phyloP scores from a whole-genome alignment of 352 stramenopile genomes.

The Globisporangium canariense region DNA sequence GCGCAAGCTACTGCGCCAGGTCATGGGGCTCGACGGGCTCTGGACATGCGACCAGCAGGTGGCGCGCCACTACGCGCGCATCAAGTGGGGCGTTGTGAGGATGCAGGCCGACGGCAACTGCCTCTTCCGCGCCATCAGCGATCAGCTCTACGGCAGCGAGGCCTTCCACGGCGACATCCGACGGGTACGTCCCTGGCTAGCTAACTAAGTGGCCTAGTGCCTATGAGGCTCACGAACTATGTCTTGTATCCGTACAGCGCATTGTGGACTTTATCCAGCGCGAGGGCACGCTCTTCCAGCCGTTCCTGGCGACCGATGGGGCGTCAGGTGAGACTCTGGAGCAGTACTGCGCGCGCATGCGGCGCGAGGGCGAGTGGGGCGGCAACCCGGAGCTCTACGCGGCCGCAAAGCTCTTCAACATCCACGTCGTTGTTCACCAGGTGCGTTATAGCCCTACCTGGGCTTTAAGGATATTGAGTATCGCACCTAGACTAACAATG shows the following conservation, averaged over 20 bases:
- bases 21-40: constrained; percentile 18
- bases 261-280: constrained; percentile 43
- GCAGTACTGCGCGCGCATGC: constrained; percentile 51
- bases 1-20: constrained; percentile 18
- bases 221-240: neutral
- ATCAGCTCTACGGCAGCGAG: constrained; percentile 53
- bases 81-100: constrained; percentile 27
- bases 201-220: neutral
- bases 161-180: constrained; percentile 41
- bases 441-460: neutral
- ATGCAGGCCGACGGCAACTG: constrained; percentile 48
- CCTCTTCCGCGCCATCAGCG: constrained; percentile 54
- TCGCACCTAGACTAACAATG: too few species aligned
- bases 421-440: constrained; percentile 62
- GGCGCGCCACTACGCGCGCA: constrained; percentile 30
- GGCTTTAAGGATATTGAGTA: neutral
- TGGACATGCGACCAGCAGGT: constrained; percentile 43
- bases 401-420: constrained; percentile 49
- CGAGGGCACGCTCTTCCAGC: constrained; percentile 35
- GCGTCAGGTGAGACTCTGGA: constrained; percentile 8
- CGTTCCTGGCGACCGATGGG: constrained; percentile 30
- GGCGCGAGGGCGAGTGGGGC: constrained; percentile 47
- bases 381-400: constrained; percentile 63
- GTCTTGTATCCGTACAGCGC: constrained; percentile 8
- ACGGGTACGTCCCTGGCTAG: constrained; percentile 1